Conservation (phyloP, 2,329 filamentous ascomycete species). For the Aureobasidium pullulans region DNA sequence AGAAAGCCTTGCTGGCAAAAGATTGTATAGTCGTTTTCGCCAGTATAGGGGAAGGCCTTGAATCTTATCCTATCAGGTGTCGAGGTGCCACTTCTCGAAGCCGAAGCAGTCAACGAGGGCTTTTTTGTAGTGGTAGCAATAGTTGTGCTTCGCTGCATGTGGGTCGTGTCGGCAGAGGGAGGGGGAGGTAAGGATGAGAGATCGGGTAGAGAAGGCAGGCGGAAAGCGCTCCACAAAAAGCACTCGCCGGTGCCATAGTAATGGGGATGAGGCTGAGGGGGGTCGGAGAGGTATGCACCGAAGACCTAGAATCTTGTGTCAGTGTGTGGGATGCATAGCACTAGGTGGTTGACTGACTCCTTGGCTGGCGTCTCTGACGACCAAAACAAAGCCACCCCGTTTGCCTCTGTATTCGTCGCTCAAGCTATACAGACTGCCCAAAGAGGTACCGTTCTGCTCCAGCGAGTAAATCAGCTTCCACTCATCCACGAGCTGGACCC, state of each 20-base stretch:
- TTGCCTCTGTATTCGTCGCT: constrained; percentile 60
- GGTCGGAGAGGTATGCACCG: constrained; percentile 87
- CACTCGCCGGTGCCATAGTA: constrained; percentile 97
- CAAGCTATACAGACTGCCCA: constrained; percentile 78
- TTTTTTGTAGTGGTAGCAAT: constrained; percentile 28
- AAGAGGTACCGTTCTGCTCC: constrained; percentile 82
- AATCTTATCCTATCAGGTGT: constrained; percentile 77
- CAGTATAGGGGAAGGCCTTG: constrained; percentile 94
- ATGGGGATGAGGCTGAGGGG: constrained; percentile 69
- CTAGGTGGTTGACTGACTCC: constrained; percentile 48
- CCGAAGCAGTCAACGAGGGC: constrained; percentile 21
- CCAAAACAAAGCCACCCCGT: constrained; percentile 80
- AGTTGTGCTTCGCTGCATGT: constrained; percentile 56
- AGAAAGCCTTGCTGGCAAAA: constrained; percentile 81
- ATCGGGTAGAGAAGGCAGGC: constrained; percentile 51
- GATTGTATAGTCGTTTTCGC: constrained; percentile 94
- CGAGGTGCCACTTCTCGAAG: constrained; percentile 38
- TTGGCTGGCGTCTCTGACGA: constrained; percentile 69
- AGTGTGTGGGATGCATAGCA: background rate
- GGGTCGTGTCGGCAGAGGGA: constrained; percentile 58
- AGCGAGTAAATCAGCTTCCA: constrained; percentile 86
- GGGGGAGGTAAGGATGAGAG: constrained; percentile 58
- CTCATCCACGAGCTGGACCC: constrained; percentile 76
- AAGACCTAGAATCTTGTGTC: constrained; percentile 50
- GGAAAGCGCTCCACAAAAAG: constrained; percentile 76